phyloP scores from a whole-genome alignment of 1,284 basidiomycete genomes.

The Coniophora puteana region DNA sequence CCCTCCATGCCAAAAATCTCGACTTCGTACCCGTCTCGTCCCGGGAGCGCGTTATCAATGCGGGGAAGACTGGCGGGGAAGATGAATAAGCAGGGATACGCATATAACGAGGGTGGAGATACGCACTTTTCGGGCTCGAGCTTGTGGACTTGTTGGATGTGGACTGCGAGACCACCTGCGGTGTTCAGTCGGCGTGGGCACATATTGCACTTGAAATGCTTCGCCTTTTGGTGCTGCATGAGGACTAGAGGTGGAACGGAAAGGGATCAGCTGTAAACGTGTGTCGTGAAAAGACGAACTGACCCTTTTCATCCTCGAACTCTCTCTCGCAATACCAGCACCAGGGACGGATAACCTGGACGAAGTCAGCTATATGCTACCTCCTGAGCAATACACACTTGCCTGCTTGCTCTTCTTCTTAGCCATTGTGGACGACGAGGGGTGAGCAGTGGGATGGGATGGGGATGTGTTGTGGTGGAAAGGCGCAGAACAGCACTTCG shows the following conservation, averaged over 20 bases:
- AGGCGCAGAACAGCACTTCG: conserved; percentile 11
- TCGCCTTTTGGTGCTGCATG: conserved; percentile 99
- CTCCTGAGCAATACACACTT: conserved; percentile 9
- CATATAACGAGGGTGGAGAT: conserved; percentile 1
- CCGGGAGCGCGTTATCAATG: conserved; percentile 94
- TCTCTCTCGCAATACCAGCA: conserved; percentile 99
- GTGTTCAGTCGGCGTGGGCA: conserved; percentile 96
- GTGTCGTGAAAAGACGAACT: conserved; percentile 1
- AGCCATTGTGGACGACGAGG: conserved; percentile 43
- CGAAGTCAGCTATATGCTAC: conserved; percentile 2
- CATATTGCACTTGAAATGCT: conserved; percentile 97
- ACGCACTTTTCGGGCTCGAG: conserved; percentile 92
- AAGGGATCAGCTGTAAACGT: not conserved
- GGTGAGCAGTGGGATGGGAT: not conserved
- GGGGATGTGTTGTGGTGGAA: conserved; percentile 10
- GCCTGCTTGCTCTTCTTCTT: conserved; percentile 85
- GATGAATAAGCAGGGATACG: no score
- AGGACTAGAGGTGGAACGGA: conserved; percentile 57
- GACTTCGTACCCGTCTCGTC: conserved; percentile 95
- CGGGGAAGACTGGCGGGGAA: conserved; percentile 55
- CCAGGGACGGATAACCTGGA: conserved; percentile 85
- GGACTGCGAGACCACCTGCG: conserved; percentile 96
- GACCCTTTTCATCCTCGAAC: conserved; percentile 97
- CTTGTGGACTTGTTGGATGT: conserved; percentile 98
- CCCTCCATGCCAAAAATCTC: conserved; percentile 99